A percentile compares a stretch with the other conserved stretches of the same genome.
Conservation (phyloP, 495 filamentous ascomycete genomes). For the Pseudotulostoma volvatum region DNA sequence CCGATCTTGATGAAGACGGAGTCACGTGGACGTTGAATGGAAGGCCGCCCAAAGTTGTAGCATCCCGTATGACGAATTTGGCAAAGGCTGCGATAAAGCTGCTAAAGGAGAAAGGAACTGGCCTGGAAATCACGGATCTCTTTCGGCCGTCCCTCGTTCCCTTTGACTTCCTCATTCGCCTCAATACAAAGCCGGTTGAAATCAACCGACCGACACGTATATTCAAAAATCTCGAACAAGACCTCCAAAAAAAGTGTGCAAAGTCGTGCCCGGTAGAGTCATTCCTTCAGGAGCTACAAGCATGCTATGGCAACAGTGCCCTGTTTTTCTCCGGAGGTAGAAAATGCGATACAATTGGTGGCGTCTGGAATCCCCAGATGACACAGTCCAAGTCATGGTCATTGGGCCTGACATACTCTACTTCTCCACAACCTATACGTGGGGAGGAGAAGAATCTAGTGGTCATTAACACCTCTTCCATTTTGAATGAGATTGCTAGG, state of each 20-base stretch:
- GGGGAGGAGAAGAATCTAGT: constrained; percentile 22
- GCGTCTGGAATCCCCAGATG: constrained; percentile 64
- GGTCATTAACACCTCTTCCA: constrained; percentile 52
- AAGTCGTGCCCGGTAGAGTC: constrained; percentile 21
- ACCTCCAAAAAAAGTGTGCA: constrained; percentile 9
- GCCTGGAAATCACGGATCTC: constrained; percentile 41
- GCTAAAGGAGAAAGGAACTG: constrained; percentile 37
- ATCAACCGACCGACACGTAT: no score
- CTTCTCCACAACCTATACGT: constrained; percentile 30
- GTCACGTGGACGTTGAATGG: constrained; percentile 60
- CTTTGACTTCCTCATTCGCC: constrained; percentile 70
- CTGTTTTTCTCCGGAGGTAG: constrained; percentile 57
- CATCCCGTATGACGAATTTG: constrained; percentile 63
- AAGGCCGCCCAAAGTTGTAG: constrained; percentile 63
- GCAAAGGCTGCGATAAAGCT: constrained; percentile 53
- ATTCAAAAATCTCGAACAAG: constrained; percentile 50
- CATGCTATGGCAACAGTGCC: constrained; percentile 42
- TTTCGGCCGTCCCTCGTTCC: constrained; percentile 54
- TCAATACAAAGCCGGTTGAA: constrained; percentile 25
- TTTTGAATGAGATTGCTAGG: constrained; percentile 61
- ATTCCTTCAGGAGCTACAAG: constrained; percentile 44
- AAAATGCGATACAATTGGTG: constrained; percentile 45
- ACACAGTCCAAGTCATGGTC: constrained; percentile 39
- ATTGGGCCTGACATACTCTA: constrained; percentile 51
- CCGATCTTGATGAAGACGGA: constrained; percentile 59